Base-by-base conservation (phyloP, 2,329 filamentous ascomycete species). In the Periconia sp. region DNA sequence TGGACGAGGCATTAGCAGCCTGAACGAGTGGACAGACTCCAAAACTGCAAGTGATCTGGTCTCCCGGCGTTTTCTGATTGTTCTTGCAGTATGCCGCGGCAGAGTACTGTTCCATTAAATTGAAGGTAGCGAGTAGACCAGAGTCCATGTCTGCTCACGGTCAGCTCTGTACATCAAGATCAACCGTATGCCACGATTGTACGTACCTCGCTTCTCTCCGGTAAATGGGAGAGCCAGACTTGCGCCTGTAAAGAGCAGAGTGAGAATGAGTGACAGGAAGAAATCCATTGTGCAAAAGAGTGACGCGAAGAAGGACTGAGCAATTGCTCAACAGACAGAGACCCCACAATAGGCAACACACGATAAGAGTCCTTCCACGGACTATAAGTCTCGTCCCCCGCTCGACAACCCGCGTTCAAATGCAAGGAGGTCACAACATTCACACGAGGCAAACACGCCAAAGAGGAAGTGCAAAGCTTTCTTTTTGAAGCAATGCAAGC, bases 1-100 rank as follows among this genome's bases (percentile, higher is more conserved):
- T 46, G 2, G 73, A 71, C 7, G 51, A 66, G 0, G 76, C 72
- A 18, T 71, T 66, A 3, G 75, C 73, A 1, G 68, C 51, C 56
- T 80, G 63, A 2, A 81, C 77, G 0, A 69, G 54, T 1, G 78
- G 76, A 48, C 79, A 82, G 39, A 73, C 77, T 4, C 67, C 73
- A 6, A 62, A 56, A 50, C 54, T 74, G 50, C 79, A 82, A 9
- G 61, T 63, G 16, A 80, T 49, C 22, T 65, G 66, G 17, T 70
- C 64, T 18, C 69, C 71, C 1, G 71, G 43, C 3, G 72, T 71
- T 26, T 75, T 57, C 54, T 73, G 67, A 52, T 81, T 80, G 42
- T 52, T 62, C 4, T 69, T 49, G 56, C 79, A 81, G 55, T 81
- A 81, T n/a, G 78, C 70, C 10, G 79, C 78, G 1, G 76, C 76